phyloP scores from a whole-genome alignment of 192 early-diverging fungal species.

The Coemansia sp. region DNA sequence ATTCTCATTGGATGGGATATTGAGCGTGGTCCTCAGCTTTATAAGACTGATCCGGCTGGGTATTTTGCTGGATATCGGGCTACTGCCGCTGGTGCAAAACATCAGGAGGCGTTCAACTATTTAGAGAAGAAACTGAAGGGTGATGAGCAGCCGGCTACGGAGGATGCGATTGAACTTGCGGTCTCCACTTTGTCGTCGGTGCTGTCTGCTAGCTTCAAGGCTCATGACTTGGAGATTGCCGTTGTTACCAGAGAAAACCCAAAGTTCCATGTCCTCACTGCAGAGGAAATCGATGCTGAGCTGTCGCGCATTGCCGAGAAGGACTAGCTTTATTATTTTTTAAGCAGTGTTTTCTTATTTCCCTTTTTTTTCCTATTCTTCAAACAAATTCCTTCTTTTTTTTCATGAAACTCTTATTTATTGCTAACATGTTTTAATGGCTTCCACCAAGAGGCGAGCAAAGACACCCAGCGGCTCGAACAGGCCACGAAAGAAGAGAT shows the following conservation, averaged over 20 bases:
- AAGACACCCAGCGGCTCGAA: slow-evolving; percentile 40
- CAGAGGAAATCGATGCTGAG: slow-evolving; percentile 75
- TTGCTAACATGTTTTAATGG: not conserved
- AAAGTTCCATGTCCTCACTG: slow-evolving; percentile 74
- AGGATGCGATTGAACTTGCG: slow-evolving; percentile 95
- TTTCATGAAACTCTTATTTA: not conserved
- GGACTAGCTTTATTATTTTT: slow-evolving; percentile 25
- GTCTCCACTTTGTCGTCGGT: slow-evolving; percentile 91
- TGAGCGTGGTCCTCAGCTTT: slow-evolving; percentile 95
- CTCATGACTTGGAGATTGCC: slow-evolving; percentile 93
- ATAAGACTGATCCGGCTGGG: slow-evolving; percentile 97
- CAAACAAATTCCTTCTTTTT: slow-evolving; percentile 3
- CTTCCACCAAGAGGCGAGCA: slow-evolving; percentile 26
- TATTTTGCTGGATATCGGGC: slow-evolving; percentile 98
- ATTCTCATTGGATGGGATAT: slow-evolving; percentile 96
- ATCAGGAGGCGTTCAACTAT: slow-evolving; percentile 87
- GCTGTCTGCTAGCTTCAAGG: slow-evolving; percentile 93
- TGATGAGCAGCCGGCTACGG: slow-evolving; percentile 70
- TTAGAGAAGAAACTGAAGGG: slow-evolving; percentile 99
- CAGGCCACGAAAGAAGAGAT: slow-evolving; percentile 55
- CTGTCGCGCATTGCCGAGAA: slow-evolving; percentile 55
- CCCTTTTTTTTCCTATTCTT: not conserved
- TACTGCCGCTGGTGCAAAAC: slow-evolving; percentile 92
- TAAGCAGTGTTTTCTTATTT: not conserved
- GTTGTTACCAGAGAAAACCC: slow-evolving; percentile 76